Evolutionary conservation across 768 basidiomycete genomes (phyloP).

Genomic region (Leccinellum albellum): DNA sequence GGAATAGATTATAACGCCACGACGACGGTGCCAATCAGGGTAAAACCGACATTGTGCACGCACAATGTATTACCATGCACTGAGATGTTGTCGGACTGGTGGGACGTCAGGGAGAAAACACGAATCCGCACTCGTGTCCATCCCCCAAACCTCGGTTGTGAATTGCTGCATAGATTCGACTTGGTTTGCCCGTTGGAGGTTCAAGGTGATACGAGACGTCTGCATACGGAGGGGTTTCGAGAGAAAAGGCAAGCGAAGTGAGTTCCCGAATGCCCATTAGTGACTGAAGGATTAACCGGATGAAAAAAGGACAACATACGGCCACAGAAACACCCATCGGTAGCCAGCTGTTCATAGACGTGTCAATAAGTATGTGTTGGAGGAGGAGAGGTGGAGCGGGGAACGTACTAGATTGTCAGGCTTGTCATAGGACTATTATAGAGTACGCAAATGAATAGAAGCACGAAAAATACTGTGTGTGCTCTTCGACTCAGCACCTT

Average conservation of each 20-base stretch:
- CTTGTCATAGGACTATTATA: not conserved
- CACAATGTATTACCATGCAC: not conserved
- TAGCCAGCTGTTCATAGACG: conserved; percentile 14
- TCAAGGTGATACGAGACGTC: not conserved
- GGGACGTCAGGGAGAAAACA: conserved; percentile 5
- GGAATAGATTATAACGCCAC: not conserved
- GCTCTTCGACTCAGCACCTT: not conserved
- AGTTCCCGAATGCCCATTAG: not conserved
- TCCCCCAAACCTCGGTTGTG: not conserved
- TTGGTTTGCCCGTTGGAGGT: not conserved
- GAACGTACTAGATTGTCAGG: conserved; percentile 15
- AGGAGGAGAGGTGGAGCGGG: not conserved
- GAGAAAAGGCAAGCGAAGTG: not conserved
- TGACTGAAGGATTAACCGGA: not conserved
- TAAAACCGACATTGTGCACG: not conserved
- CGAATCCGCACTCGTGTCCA: conserved; percentile 15
- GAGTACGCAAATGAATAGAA: conserved; percentile 3
- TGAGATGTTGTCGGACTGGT: not conserved
- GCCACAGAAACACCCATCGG: conserved; percentile 15
- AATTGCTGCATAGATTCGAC: not conserved
- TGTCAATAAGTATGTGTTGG: not conserved
- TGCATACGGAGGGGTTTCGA: not conserved
- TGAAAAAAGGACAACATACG: conserved; percentile 6
- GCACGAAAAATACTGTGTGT: conserved; percentile 1
- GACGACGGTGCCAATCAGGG: not conserved